These are phyloP conservation scores for Apocynum venetum DNA, from an alignment of 257 asterid genomes.

Conservation along the genomic window DNA sequence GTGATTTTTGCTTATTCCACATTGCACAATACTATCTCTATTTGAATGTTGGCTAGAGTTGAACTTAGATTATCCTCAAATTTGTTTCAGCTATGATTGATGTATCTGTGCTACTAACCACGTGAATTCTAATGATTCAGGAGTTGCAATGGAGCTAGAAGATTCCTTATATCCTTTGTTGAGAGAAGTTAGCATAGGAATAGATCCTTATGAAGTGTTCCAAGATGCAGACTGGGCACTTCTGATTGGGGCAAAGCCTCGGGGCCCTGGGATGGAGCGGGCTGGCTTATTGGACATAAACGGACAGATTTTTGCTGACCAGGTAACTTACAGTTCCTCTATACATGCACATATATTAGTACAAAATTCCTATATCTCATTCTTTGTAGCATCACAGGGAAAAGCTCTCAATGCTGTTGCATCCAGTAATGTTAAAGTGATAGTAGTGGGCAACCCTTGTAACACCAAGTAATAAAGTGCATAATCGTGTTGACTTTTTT, in stretches of 20 bases:
- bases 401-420: constrained; percentile 98
- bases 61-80: background rate
- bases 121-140: constrained; percentile 27
- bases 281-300: constrained; percentile 87
- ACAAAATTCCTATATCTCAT: background rate
- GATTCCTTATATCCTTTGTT: constrained; percentile 87
- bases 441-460: constrained; percentile 97
- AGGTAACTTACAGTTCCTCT: constrained; percentile 38
- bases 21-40: background rate
- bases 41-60: background rate
- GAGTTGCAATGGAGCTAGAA: constrained; percentile 99
- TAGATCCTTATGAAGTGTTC: constrained; percentile 90
- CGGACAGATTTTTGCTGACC: constrained; percentile 84
- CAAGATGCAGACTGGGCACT: constrained; percentile 98
- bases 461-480: constrained; percentile 66
- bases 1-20: background rate
- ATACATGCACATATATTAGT: background rate
- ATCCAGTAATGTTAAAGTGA: constrained; percentile 78
- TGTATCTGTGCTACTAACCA: constrained; percentile 6
- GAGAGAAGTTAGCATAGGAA: constrained; percentile 92
- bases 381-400: constrained; percentile 46
- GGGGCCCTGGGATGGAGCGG: constrained; percentile 98
- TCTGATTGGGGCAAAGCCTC: constrained; percentile 97
- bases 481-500: constrained; percentile 1
- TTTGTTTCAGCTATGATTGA: constrained; percentile 1